phyloP scores from a whole-genome alignment of 1,139 yeast genomes.

The Blastobotrys elegans region DNA sequence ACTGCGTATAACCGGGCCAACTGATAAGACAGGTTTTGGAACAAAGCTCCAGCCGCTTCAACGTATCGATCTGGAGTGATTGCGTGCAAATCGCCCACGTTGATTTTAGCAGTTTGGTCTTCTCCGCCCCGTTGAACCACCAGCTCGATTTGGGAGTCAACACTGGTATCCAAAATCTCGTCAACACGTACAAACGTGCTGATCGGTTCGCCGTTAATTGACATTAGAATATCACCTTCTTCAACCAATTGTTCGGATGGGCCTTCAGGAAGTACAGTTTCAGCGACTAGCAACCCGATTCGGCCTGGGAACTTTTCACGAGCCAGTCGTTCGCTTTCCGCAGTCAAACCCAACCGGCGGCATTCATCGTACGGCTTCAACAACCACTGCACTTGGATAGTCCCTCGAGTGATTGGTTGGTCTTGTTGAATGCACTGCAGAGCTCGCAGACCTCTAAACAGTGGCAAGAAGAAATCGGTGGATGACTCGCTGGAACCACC shows the following conservation, averaged over 20 bases:
- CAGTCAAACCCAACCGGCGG: conserved; percentile 74
- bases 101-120: conserved; percentile 46
- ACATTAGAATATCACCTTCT: conserved; percentile 82
- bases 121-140: conserved; percentile 73
- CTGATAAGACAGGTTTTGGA: conserved; percentile 82
- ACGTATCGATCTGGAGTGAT: conserved; percentile 81
- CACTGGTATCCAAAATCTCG: conserved; percentile 68
- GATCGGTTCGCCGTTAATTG: conserved; percentile 62
- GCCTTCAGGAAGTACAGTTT: conserved; percentile 77
- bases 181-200: conserved; percentile 78
- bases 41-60: conserved; percentile 81
- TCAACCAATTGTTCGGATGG: conserved; percentile 71
- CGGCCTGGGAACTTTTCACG: conserved; percentile 66
- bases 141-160: conserved; percentile 55
- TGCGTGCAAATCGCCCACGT: conserved; percentile 69
- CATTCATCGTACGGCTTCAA: conserved; percentile 88
- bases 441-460: conserved; percentile 78
- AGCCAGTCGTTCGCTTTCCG: conserved; percentile 66
- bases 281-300: conserved; percentile 82
- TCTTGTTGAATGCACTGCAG: conserved; percentile 61
- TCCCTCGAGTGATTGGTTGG: conserved; percentile 66
- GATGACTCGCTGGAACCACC: conserved; percentile 92
- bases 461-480: conserved; percentile 86
- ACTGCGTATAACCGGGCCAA: conserved; percentile 80
- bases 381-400: conserved; percentile 88